These are phyloP conservation scores for Telfairia occidentalis DNA, from an alignment of 331 rosid species.

Conservation along the genomic window DNA sequence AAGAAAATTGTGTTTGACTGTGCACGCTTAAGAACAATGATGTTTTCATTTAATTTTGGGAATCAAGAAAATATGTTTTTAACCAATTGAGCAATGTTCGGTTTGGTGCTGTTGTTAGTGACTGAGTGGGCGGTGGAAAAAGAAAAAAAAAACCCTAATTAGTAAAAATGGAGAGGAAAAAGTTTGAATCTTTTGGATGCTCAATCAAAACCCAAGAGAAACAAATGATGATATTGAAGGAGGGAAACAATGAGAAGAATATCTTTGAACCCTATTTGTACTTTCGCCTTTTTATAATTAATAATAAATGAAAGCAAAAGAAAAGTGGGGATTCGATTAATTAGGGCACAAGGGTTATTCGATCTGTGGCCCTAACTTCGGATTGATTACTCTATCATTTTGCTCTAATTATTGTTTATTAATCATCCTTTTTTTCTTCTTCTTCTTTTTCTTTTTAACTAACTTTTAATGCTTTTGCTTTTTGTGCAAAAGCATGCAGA, in stretches of 20 bases:
- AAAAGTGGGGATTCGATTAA: neutral
- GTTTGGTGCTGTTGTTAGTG: too few species aligned
- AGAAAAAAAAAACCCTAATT: neutral
- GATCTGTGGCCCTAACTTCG: neutral
- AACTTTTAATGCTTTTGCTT: neutral
- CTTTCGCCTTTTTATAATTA: neutral
- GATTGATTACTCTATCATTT: neutral
- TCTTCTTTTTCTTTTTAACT: neutral
- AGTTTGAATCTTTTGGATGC: neutral
- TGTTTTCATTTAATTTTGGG: too few species aligned
- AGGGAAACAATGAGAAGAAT: neutral
- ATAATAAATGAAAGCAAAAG: neutral
- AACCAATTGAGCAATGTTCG: too few species aligned
- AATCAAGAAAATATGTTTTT: too few species aligned
- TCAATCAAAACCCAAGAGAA: neutral
- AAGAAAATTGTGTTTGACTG: too few species aligned
- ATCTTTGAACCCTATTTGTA: constrained; percentile 1
- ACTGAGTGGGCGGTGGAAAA: neutral
- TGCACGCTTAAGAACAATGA: too few species aligned
- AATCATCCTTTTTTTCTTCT: neutral
- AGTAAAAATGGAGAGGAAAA: neutral
- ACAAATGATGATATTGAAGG: neutral
- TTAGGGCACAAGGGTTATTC: neutral
- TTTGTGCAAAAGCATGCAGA: neutral
- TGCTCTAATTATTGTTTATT: neutral